Conservation (phyloP, 2,329 filamentous ascomycete genomes). For the Monascus ruber region DNA sequence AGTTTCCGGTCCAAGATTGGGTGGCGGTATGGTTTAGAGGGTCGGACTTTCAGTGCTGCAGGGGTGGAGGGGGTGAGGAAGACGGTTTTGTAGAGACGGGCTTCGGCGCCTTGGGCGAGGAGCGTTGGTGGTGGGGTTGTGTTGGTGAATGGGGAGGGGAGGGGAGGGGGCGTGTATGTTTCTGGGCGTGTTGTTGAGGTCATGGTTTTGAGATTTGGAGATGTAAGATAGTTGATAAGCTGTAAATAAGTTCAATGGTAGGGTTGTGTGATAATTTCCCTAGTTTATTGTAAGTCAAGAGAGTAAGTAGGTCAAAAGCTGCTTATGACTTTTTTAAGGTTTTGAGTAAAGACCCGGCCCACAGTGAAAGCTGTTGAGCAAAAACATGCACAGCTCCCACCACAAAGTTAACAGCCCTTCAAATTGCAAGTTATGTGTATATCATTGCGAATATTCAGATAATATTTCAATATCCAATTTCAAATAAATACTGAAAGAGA, state of each 20-base stretch:
- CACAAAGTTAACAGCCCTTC: too few species aligned
- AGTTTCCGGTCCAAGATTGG: slow-evolving; percentile 77
- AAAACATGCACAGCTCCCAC: too few species aligned
- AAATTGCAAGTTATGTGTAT: too few species aligned
- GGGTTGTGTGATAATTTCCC: background rate
- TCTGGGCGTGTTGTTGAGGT: slow-evolving; percentile 6
- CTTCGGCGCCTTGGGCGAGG: slow-evolving; percentile 90
- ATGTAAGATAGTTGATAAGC: background rate
- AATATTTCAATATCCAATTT: too few species aligned
- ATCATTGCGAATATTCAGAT: too few species aligned
- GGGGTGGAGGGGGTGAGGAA: slow-evolving; percentile 59
- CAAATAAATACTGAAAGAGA: too few species aligned
- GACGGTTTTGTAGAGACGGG: slow-evolving; percentile 77
- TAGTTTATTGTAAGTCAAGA: background rate
- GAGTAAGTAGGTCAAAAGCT: too few species aligned
- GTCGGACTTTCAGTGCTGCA: slow-evolving; percentile 82
- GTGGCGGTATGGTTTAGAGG: slow-evolving; percentile 84
- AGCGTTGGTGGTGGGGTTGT: slow-evolving; percentile 54
- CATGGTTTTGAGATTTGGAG: background rate
- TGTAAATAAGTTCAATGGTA: background rate
- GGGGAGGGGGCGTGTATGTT: slow-evolving; percentile 26
- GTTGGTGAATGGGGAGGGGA: slow-evolving; percentile 55
- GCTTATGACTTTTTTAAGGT: too few species aligned
- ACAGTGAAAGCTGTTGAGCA: too few species aligned
- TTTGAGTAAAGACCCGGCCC: too few species aligned